Percentiles rank a stretch among this genome's conserved stretches.
Evolutionary conservation across 83 land plant genomes (phyloP).

Genomic region (Picea abies): DNA sequence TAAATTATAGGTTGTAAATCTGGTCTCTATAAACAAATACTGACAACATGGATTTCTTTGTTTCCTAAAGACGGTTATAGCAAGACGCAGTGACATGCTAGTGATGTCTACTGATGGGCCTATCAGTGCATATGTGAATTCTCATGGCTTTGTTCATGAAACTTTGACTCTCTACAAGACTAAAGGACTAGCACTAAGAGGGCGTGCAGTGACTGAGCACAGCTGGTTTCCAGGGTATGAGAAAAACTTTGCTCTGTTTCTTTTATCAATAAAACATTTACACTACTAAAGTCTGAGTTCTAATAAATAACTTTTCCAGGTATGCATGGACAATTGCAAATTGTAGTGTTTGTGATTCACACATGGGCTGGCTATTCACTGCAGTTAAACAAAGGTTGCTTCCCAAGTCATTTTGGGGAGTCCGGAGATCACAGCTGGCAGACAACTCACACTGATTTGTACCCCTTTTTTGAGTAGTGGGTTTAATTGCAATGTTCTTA

Average conservation of each 20-base stretch:
- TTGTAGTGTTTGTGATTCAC: conserved; percentile 66
- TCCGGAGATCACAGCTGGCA: conserved; percentile 78
- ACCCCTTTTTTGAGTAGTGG: no score
- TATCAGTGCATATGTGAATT: conserved; percentile 85
- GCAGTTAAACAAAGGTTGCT: conserved; percentile 58
- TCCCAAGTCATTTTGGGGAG: conserved; percentile 91
- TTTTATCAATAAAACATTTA: neutral
- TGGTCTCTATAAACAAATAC: neutral
- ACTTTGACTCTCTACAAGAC: conserved; percentile 73
- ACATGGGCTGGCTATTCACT: conserved; percentile 94
- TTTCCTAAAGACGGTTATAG: conserved; percentile 32
- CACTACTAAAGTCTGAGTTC: neutral
- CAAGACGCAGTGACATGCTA: conserved; percentile 89
- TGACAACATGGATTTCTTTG: neutral
- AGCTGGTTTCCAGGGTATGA: conserved; percentile 99
- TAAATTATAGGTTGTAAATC: no score
- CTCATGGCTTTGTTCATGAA: conserved; percentile 91
- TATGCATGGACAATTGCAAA: conserved; percentile 91
- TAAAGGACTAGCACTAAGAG: conserved; percentile 63
- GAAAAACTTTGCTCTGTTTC: neutral
- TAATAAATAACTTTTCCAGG: conserved; percentile 33
- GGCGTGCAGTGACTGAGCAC: conserved; percentile 57
- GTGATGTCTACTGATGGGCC: conserved; percentile 98
- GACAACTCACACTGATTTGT: conserved; percentile 18
- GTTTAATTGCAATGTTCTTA: no score